Conservation (phyloP, 2,329 filamentous ascomycete species). For the Fusarium nanum region DNA sequence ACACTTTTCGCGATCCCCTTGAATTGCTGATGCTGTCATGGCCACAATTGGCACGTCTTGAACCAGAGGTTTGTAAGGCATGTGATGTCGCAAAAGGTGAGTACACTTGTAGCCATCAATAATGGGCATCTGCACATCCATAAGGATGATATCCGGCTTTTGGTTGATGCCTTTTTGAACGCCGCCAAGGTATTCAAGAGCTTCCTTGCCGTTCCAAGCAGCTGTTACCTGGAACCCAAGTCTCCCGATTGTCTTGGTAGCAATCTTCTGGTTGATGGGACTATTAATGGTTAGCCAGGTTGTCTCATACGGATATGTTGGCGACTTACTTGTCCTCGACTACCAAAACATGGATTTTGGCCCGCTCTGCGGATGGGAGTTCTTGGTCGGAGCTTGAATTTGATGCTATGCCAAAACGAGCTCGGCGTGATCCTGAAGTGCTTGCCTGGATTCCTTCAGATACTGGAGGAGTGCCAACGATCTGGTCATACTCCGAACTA, state of each 20-base stretch:
- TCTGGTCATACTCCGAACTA: constrained; percentile 71
- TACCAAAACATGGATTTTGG: constrained; percentile 75
- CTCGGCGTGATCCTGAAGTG: constrained; percentile 46
- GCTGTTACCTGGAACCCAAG: constrained; percentile 78
- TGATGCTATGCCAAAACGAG: constrained; percentile 50
- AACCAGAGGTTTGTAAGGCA: constrained; percentile 70
- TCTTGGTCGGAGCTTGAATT: constrained; percentile 58
- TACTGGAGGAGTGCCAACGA: constrained; percentile 55
- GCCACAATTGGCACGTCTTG: constrained; percentile 78
- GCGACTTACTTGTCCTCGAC: constrained; percentile 81
- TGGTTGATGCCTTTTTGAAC: constrained; percentile 62
- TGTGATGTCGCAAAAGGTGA: constrained; percentile 75
- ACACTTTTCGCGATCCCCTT: constrained; percentile 81
- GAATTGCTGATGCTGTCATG: constrained; percentile 84
- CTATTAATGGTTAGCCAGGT: constrained; percentile 49
- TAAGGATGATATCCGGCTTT: constrained; percentile 79
- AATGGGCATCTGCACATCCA: constrained; percentile 82
- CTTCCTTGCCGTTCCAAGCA: constrained; percentile 83
- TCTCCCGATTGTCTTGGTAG: constrained; percentile 78
- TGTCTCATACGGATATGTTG: not conserved
- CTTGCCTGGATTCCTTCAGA: constrained; percentile 44
- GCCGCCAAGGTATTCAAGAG: constrained; percentile 75
- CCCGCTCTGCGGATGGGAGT: constrained; percentile 67
- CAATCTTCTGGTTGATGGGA: constrained; percentile 79
- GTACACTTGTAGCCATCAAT: constrained; percentile 84